A percentile compares a stretch with the other conserved stretches of the same genome.
Evolutionary conservation across 148 eudicot genomes (phyloP).

Genomic region (Rhododendron molle): DNA sequence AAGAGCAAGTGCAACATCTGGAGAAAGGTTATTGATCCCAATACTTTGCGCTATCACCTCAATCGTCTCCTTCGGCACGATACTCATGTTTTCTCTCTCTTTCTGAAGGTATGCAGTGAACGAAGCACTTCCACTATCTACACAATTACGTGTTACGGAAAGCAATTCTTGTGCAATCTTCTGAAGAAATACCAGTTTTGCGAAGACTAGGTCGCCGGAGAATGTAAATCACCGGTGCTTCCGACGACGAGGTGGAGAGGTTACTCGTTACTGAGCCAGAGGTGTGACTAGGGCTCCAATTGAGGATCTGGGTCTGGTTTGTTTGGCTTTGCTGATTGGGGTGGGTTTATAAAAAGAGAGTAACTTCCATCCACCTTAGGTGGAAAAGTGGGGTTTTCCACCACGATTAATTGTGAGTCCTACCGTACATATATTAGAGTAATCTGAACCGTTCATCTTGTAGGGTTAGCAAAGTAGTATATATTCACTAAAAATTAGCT

Average conservation of each 20-base stretch:
- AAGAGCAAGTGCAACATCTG: constrained; percentile 65
- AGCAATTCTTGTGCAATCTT: not conserved
- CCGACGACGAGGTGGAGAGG: not conserved
- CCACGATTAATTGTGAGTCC: no score
- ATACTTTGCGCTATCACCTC: constrained; percentile 72
- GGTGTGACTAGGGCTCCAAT: not conserved
- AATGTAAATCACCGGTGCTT: not conserved
- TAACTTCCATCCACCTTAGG: no score
- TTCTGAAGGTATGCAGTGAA: not conserved
- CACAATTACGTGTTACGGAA: not conserved
- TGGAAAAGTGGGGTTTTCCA: no score
- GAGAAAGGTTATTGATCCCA: constrained; percentile 55
- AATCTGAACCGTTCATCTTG: no score
- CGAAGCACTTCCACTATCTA: not conserved
- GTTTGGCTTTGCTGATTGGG: no score
- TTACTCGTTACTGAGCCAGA: not conserved
- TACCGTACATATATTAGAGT: no score
- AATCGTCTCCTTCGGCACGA: constrained; percentile 66
- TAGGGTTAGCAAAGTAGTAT: no score
- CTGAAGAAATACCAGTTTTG: not conserved
- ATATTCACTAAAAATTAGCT: no score
- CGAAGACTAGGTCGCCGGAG: not conserved
- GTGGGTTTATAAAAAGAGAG: no score
- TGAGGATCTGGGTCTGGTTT: not conserved
- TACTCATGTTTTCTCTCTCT: constrained; percentile 37